Conservation (phyloP, 495 filamentous ascomycete species). For the Acidomyces sp. region DNA sequence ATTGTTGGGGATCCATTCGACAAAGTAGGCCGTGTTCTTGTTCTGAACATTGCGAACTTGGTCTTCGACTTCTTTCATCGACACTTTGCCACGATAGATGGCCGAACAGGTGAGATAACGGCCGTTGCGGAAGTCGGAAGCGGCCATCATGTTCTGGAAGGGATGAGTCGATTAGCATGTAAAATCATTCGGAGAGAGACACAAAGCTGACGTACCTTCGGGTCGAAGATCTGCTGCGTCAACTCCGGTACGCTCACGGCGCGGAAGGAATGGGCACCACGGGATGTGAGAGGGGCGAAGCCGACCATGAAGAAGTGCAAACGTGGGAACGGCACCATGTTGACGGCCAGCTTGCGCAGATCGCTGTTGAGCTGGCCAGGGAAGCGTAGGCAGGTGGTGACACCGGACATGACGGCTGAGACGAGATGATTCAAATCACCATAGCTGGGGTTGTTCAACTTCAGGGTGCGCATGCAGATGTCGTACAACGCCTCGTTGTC, state of each 20-base stretch:
- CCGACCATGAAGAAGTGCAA: slow-evolving; percentile 99
- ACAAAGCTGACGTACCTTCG: no score
- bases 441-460: slow-evolving; percentile 96
- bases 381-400: slow-evolving; percentile 97
- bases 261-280: slow-evolving; percentile 89
- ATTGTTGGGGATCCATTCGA: slow-evolving; percentile 99
- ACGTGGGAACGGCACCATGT: slow-evolving; percentile 99
- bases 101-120: slow-evolving; percentile 99
- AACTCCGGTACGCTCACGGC: slow-evolving; percentile 95
- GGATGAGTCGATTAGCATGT: no score
- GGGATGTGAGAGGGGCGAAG: slow-evolving; percentile 96
- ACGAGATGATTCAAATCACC: slow-evolving; percentile 99
- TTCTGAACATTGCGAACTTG: slow-evolving; percentile 99
- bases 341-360: slow-evolving; percentile 97
- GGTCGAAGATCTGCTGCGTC: slow-evolving; percentile 99
- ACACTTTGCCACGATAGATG: slow-evolving; percentile 99
- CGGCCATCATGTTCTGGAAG: slow-evolving; percentile 99
- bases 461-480: slow-evolving; percentile 99
- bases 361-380: slow-evolving; percentile 99
- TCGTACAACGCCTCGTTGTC: slow-evolving; percentile 99
- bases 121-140: slow-evolving; percentile 98
- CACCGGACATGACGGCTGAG: slow-evolving; percentile 98
- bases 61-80: slow-evolving; percentile 99
- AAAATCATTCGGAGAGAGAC: no score
- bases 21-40: slow-evolving; percentile 99